phyloP scores from a whole-genome alignment of 768 basidiomycete genomes.

The Russula virescens region DNA sequence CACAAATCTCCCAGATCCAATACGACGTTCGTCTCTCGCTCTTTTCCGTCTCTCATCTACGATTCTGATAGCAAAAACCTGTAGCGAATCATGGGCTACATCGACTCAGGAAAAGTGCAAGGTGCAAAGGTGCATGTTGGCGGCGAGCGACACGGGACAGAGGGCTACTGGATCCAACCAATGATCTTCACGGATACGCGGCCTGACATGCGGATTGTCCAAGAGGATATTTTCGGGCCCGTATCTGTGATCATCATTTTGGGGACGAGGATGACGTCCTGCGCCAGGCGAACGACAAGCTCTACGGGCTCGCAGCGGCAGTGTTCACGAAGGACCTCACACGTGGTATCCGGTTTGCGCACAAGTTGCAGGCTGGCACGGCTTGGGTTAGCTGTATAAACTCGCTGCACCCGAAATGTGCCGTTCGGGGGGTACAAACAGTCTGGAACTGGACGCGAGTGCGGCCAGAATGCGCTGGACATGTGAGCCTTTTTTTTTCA shows the following conservation, averaged over 20 bases:
- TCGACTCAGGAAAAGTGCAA: conserved; percentile 50
- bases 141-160: conserved; percentile 45
- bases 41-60: neutral
- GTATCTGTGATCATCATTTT: conserved; percentile 64
- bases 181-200: conserved; percentile 57
- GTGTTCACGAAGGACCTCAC: conserved; percentile 80
- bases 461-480: conserved; percentile 48
- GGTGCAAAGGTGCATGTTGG: conserved; percentile 57
- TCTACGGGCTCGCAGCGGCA: conserved; percentile 82
- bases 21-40: conserved; percentile 47
- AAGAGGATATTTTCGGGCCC: conserved; percentile 65
- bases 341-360: conserved; percentile 65
- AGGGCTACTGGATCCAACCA: conserved; percentile 60
- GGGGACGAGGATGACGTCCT: conserved; percentile 57
- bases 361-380: conserved; percentile 76
- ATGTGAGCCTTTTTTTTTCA: conserved; percentile 24
- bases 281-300: conserved; percentile 75
- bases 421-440: conserved; percentile 70
- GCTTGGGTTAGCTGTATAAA: conserved; percentile 54
- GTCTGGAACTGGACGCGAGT: conserved; percentile 62
- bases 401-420: conserved; percentile 38
- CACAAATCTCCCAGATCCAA: conserved; percentile 71
- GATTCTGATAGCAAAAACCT: neutral
- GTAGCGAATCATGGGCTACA: conserved; percentile 57
- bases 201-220: conserved; percentile 51